Conservation (phyloP, 2,329 filamentous ascomycete species). For the Emmonsiellopsis sp. region DNA sequence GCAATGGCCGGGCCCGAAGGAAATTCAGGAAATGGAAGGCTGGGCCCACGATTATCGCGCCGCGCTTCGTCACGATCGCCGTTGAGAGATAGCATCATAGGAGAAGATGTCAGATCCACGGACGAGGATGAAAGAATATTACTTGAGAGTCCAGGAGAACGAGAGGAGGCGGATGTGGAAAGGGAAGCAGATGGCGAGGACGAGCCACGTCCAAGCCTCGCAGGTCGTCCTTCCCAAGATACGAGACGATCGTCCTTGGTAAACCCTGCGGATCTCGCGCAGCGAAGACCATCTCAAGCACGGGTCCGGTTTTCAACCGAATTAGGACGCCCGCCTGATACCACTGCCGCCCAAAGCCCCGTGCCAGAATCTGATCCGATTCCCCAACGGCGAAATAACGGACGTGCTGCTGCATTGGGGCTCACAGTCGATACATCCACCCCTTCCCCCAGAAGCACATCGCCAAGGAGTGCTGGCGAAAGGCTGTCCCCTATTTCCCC, state of each 20-base stretch:
- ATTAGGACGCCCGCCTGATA: slow-evolving; percentile 10
- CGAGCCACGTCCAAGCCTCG: background rate
- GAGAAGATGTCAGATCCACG: background rate
- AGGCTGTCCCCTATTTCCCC: slow-evolving; percentile 24
- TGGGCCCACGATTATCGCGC: slow-evolving; percentile 5
- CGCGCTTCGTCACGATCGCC: slow-evolving; percentile 9
- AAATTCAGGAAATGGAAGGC: slow-evolving; percentile 1
- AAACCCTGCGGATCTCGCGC: slow-evolving; percentile 3
- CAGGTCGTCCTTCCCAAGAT: background rate
- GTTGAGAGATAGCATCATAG: slow-evolving; percentile 6
- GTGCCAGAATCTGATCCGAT: background rate
- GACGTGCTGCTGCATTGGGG: slow-evolving; percentile 2
- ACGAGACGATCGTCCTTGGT: slow-evolving; percentile 1
- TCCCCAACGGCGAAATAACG: background rate
- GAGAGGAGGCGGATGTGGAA: background rate
- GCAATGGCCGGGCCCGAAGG: slow-evolving; percentile 8
- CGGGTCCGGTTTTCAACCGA: slow-evolving; percentile 20
- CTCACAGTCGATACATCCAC: slow-evolving; percentile 6
- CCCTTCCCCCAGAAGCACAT: slow-evolving; percentile 4
- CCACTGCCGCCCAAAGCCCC: slow-evolving; percentile 1
- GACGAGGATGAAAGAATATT: slow-evolving; percentile 39
- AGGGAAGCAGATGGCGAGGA: background rate
- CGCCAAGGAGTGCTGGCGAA: background rate
- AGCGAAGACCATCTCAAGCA: slow-evolving; percentile 11
- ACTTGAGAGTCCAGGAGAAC: slow-evolving; percentile 23